Conservation (phyloP, 192 early-diverging fungal genomes). For the Backusella westeae region DNA sequence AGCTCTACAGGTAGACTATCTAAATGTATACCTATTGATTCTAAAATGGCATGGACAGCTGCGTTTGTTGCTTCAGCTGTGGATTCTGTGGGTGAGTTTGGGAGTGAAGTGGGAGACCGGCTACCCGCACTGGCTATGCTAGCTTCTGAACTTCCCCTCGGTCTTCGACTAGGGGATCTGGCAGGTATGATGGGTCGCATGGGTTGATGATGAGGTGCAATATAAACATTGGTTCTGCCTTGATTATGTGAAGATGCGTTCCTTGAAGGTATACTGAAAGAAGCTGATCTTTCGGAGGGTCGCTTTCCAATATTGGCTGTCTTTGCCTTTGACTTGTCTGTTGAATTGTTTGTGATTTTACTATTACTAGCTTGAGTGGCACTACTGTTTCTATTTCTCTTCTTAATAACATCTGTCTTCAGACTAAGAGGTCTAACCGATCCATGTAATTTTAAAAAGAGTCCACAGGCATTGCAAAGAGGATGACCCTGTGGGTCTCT, state of each 20-base stretch:
- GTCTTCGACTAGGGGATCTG: neutral
- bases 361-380: neutral
- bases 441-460: slow-evolving; percentile 95
- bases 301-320: neutral
- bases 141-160: neutral
- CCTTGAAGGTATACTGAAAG: neutral
- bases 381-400: slow-evolving; percentile 69
- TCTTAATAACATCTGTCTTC: slow-evolving; percentile 89
- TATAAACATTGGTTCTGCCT: neutral
- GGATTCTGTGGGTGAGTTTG: neutral
- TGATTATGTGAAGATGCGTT: neutral
- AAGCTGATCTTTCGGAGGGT: neutral
- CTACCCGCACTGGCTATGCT: neutral
- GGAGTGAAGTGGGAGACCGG: neutral
- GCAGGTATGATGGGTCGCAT: neutral
- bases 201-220: neutral
- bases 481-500: slow-evolving; percentile 84
- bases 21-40: slow-evolving; percentile 22
- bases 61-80: slow-evolving; percentile 1
- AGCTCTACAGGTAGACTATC: slow-evolving; percentile 15
- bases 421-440: slow-evolving; percentile 83
- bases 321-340: neutral
- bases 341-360: neutral
- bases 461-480: slow-evolving; percentile 97
- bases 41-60: slow-evolving; percentile 12